Conservation (phyloP, 2,329 filamentous ascomycete genomes). For the Fusarium sp. region DNA sequence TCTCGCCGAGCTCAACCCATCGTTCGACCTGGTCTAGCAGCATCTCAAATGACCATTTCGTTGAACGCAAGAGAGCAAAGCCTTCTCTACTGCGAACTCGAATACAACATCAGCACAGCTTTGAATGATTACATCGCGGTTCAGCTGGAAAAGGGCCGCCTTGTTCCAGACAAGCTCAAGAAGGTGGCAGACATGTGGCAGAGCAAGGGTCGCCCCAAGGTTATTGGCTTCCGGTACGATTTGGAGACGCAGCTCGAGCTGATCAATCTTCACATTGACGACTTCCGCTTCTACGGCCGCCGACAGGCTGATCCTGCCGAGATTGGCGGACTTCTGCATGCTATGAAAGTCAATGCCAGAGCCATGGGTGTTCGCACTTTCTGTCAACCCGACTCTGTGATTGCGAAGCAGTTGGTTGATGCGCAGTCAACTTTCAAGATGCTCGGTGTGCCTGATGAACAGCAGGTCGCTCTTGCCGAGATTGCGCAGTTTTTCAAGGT, state of each 20-base stretch:
- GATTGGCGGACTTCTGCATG: constrained; percentile 62
- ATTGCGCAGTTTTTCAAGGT: constrained; percentile 67
- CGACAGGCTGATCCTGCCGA: constrained; percentile 58
- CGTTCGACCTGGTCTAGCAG: constrained; percentile 46
- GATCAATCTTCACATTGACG: constrained; percentile 60
- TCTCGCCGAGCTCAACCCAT: constrained; percentile 50
- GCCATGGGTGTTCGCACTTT: constrained; percentile 66
- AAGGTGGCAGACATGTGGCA: constrained; percentile 65
- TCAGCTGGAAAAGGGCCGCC: constrained; percentile 67
- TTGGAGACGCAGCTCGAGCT: constrained; percentile 71
- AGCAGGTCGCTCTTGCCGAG: constrained; percentile 62
- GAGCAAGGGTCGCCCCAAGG: constrained; percentile 64
- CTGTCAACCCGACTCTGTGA: constrained; percentile 68
- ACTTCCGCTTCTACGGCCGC: constrained; percentile 67
- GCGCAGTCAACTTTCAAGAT: constrained; percentile 64
- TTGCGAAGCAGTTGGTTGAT: constrained; percentile 69
- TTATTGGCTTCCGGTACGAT: constrained; percentile 70
- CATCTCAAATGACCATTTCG: constrained; percentile 59
- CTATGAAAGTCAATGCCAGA: constrained; percentile 66
- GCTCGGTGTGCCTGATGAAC: constrained; percentile 58
- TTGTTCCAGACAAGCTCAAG: constrained; percentile 64
- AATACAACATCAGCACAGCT: constrained; percentile 64
- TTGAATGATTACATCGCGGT: constrained; percentile 65
- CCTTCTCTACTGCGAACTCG: constrained; percentile 70
- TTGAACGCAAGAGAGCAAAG: constrained; percentile 68